Evolutionary conservation across 176 grass and related monocot species (phyloP).

Genomic region (Elymus sibiricus): DNA sequence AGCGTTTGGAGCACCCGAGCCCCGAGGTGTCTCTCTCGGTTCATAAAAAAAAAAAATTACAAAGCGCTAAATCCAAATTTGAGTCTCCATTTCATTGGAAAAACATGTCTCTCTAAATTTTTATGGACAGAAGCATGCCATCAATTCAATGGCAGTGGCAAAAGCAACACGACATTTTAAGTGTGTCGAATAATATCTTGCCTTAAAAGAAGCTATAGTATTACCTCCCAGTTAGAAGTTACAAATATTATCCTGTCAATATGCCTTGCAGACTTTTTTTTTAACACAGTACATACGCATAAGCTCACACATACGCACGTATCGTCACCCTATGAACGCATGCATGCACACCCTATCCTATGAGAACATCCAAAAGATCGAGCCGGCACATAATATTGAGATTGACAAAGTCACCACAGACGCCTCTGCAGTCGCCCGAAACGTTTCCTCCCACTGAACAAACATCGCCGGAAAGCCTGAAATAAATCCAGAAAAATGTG

Average conservation of each 20-base stretch:
- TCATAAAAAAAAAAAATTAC: too few species aligned
- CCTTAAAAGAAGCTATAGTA: background rate
- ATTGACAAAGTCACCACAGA: too few species aligned
- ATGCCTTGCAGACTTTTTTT: background rate
- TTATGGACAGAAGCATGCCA: background rate
- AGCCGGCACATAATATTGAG: too few species aligned
- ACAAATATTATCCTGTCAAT: background rate
- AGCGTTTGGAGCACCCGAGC: background rate
- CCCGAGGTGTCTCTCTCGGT: background rate
- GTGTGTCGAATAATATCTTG: background rate
- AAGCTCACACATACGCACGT: too few species aligned
- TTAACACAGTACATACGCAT: too few species aligned
- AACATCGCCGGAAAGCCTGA: too few species aligned
- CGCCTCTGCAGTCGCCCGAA: too few species aligned
- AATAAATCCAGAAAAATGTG: too few species aligned
- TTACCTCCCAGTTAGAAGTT: background rate
- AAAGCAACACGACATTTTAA: background rate
- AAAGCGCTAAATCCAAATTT: background rate
- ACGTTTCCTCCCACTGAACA: too few species aligned
- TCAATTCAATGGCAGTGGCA: background rate
- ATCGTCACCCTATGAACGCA: too few species aligned
- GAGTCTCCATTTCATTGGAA: background rate
- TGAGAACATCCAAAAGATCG: too few species aligned
- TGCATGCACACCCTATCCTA: too few species aligned
- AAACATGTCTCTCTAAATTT: background rate